Evolutionary conservation across 345 rosid species (phyloP).

Genomic region (Eucalyptus paniculata): DNA sequence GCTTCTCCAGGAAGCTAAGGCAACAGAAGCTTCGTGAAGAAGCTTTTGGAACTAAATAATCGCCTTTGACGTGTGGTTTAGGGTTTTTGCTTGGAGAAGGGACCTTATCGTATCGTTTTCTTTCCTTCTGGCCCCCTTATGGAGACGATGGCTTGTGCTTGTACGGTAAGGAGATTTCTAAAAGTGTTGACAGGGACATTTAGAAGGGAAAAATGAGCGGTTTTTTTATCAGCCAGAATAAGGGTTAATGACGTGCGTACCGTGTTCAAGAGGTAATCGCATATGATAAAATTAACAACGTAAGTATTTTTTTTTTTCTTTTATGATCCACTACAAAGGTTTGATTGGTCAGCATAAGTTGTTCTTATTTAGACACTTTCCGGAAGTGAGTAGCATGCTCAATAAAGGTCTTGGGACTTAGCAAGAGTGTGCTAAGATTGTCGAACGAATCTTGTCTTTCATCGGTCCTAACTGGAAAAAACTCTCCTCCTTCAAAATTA

Average conservation of each 20-base stretch:
- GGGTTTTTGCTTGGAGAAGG: not conserved
- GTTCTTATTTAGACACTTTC: not conserved
- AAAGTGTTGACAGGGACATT: not conserved
- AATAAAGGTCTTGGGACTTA: not conserved
- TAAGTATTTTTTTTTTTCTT: too few species aligned
- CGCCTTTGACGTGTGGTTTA: not conserved
- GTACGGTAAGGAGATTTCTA: not conserved
- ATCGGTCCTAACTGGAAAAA: not conserved
- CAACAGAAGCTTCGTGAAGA: not conserved
- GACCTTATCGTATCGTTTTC: not conserved
- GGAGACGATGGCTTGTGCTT: not conserved
- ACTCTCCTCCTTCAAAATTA: not conserved
- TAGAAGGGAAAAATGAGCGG: not conserved
- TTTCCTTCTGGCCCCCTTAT: too few species aligned
- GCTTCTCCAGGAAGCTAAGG: not conserved
- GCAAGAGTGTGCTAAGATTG: not conserved
- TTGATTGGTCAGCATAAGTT: not conserved
- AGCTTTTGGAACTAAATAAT: not conserved
- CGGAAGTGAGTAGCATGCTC: not conserved
- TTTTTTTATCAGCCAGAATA: not conserved
- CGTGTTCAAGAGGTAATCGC: not conserved
- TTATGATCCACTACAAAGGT: too few species aligned
- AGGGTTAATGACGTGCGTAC: not conserved
- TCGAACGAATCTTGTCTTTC: not conserved
- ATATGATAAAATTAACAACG: rapidly evolving